These are phyloP conservation scores for Pleurotus sapidus DNA, from an alignment of 768 basidiomycete genomes.

Conservation along the genomic window DNA sequence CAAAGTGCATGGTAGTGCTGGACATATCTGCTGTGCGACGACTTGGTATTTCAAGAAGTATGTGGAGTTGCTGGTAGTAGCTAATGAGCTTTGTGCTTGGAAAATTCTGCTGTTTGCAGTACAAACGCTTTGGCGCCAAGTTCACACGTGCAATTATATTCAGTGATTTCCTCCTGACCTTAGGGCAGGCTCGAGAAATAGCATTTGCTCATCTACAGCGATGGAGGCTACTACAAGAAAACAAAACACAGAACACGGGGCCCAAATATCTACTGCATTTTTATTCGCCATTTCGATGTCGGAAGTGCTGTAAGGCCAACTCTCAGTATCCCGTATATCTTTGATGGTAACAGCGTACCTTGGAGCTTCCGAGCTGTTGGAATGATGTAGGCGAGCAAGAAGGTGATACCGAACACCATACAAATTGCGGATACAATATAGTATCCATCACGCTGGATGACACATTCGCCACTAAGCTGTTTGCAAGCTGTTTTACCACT, in stretches of 20 bases:
- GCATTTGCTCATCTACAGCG: background rate
- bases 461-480: conserved; percentile 74
- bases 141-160: conserved; percentile 41
- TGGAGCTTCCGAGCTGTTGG: conserved; percentile 86
- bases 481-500: conserved; percentile 80
- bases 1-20: conserved; percentile 81
- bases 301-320: conserved; percentile 51
- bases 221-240: too few relatives aligned
- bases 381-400: conserved; percentile 73
- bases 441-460: conserved; percentile 88
- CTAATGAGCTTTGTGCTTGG: conserved; percentile 21
- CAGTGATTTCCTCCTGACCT: conserved; percentile 16
- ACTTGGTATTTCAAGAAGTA: conserved; percentile 17
- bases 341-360: conserved; percentile 45
- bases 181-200: conserved; percentile 34
- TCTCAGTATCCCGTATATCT: background rate
- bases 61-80: conserved; percentile 17
- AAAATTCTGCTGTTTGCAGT: conserved; percentile 30
- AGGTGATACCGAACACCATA: conserved; percentile 67
- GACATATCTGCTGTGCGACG: conserved; percentile 35
- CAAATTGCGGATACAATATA: conserved; percentile 83
- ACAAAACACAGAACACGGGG: too few relatives aligned
- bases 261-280: conserved; percentile 31
- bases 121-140: conserved; percentile 9
- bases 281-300: conserved; percentile 69